These are phyloP conservation scores for Phialemonium atrogriseum DNA, from an alignment of 2,329 filamentous ascomycete genomes.

Conservation along the genomic window DNA sequence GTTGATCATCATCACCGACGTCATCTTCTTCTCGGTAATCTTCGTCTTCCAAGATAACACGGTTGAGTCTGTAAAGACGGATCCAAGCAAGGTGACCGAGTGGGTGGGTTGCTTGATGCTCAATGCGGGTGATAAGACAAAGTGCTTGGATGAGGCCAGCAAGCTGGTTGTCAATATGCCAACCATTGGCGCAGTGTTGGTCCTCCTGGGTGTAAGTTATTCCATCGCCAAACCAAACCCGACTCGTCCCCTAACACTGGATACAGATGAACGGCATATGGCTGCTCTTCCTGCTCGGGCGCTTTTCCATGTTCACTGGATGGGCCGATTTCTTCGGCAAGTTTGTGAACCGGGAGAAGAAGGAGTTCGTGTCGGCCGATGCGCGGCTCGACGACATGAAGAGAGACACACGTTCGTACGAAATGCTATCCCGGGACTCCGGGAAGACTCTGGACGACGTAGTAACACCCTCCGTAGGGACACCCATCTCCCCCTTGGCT, in stretches of 20 bases:
- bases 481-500: conserved; percentile 17
- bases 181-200: conserved; percentile 71
- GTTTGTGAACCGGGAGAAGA: conserved; percentile 43
- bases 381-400: conserved; percentile 53
- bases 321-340: conserved; percentile 62
- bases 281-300: conserved; percentile 72
- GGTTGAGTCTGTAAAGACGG: conserved; percentile 47
- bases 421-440: conserved; percentile 63
- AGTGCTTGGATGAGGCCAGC: conserved; percentile 55
- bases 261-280: conserved; percentile 72
- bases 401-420: conserved; percentile 62
- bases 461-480: conserved; percentile 39
- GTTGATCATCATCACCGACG: conserved; percentile 79
- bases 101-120: conserved; percentile 68
- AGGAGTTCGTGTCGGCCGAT: conserved; percentile 86
- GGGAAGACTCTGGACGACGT: conserved; percentile 34
- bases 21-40: conserved; percentile 87
- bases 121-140: conserved; percentile 49
- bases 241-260: conserved; percentile 1
- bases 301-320: conserved; percentile 75
- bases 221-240: conserved; percentile 5
- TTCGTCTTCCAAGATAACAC: conserved; percentile 83
- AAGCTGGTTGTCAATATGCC: conserved; percentile 63
- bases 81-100: conserved; percentile 42
- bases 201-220: conserved; percentile 65